Evolutionary conservation across 345 rosid genomes (phyloP).

Genomic region (Gossypium ekmanianum): DNA sequence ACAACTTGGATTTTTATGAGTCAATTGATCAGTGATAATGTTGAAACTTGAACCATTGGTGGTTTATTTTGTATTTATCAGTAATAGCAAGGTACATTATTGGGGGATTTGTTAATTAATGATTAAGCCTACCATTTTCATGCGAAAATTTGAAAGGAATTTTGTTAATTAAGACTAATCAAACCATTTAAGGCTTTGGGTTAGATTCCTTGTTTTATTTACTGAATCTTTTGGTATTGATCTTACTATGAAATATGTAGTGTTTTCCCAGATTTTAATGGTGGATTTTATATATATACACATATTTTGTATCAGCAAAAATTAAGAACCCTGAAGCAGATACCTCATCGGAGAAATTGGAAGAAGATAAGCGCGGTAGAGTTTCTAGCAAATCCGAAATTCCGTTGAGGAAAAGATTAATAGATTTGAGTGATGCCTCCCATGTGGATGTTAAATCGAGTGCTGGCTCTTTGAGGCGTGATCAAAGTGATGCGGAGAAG

Average conservation of each 20-base stretch:
- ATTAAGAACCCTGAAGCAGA: conserved; percentile 38
- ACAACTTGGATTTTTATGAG: neutral
- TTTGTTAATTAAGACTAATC: neutral
- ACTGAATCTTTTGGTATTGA: neutral
- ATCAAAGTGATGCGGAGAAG: conserved; percentile 31
- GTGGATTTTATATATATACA: conserved; percentile 15
- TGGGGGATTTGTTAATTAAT: neutral
- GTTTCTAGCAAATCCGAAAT: conserved; percentile 32
- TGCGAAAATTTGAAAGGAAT: neutral
- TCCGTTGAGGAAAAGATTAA: conserved; percentile 34
- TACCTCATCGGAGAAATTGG: conserved; percentile 42
- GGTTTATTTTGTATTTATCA: neutral
- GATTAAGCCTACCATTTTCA: neutral
- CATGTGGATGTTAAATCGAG: conserved; percentile 44
- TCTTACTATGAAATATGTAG: neutral
- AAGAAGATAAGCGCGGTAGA: conserved; percentile 39
- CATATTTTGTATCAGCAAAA: conserved; percentile 48
- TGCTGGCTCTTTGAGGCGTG: conserved; percentile 34
- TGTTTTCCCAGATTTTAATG: conserved; percentile 7
- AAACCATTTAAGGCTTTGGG: neutral
- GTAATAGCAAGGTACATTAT: neutral
- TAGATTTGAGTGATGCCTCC: conserved; percentile 39
- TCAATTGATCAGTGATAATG: neutral
- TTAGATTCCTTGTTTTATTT: neutral
- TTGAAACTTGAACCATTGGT: neutral